Evolutionary conservation across 2,329 filamentous ascomycete species (phyloP).

Genomic region (Cercospora sojina): DNA sequence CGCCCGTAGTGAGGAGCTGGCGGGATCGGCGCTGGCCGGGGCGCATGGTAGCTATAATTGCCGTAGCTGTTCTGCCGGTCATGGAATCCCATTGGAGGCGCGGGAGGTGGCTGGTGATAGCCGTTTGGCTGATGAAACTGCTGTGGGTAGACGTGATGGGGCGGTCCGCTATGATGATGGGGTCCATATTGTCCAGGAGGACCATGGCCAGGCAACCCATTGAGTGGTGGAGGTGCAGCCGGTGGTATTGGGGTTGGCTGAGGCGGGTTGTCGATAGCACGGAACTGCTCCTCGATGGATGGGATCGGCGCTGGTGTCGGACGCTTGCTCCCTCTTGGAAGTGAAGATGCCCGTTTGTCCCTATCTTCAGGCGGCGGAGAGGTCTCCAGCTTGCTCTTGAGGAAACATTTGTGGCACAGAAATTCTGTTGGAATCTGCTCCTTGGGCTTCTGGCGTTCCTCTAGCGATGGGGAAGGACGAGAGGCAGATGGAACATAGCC

Average conservation of each 20-base stretch:
- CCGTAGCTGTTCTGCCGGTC: constrained; percentile 29
- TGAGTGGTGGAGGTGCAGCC: constrained; percentile 20
- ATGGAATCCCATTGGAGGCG: constrained; percentile 21
- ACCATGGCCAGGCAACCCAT: constrained; percentile 18
- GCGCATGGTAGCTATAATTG: constrained; percentile 18
- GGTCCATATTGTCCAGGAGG: constrained; percentile 19
- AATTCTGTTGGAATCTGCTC: constrained; percentile 32
- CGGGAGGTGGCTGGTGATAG: constrained; percentile 22
- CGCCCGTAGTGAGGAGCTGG: constrained; percentile 20
- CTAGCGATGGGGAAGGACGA: constrained; percentile 20
- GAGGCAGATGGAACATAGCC: constrained; percentile 27
- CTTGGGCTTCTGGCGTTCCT: constrained; percentile 18
- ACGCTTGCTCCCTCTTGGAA: constrained; percentile 29
- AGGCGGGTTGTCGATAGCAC: constrained; percentile 33
- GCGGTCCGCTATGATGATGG: constrained; percentile 18
- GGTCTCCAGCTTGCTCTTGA: constrained; percentile 44
- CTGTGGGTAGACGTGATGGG: constrained; percentile 30
- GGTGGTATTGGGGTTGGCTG: constrained; percentile 18
- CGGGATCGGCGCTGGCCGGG: constrained; percentile 21
- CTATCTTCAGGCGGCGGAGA: constrained; percentile 38
- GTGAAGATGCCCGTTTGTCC: constrained; percentile 28
- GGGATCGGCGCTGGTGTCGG: constrained; percentile 20
- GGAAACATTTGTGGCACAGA: constrained; percentile 52
- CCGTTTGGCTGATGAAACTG: constrained; percentile 31
- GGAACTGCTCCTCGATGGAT: constrained; percentile 30